These are phyloP conservation scores for Ogataea methylovora DNA, from an alignment of 805 yeast species.

Conservation along the genomic window DNA sequence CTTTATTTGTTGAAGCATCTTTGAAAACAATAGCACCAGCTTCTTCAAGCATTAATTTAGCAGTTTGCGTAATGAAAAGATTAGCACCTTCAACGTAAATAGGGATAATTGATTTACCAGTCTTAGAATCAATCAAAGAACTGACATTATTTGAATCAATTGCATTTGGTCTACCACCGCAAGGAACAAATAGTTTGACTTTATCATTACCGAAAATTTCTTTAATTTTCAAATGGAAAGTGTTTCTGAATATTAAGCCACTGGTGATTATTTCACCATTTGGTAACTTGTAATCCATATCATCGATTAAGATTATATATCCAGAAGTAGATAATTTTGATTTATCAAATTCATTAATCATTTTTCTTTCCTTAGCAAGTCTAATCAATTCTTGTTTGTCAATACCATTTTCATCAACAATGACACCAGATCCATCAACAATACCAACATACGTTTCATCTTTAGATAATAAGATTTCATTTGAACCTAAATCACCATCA, in stretches of 20 bases:
- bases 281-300: constrained; percentile 70
- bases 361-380: constrained; percentile 71
- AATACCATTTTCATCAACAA: constrained; percentile 86
- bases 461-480: constrained; percentile 82
- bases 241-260: constrained; percentile 87
- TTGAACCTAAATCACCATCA: constrained; percentile 96
- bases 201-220: constrained; percentile 50
- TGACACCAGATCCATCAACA: constrained; percentile 94
- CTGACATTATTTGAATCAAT: constrained; percentile 80
- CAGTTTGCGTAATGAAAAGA: constrained; percentile 88
- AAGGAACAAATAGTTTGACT: constrained; percentile 87
- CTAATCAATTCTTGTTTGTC: constrained; percentile 70
- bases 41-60: constrained; percentile 76
- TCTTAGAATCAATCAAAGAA: constrained; percentile 60
- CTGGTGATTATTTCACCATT: constrained; percentile 63
- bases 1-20: constrained; percentile 96
- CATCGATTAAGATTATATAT: constrained; percentile 79
- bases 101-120: constrained; percentile 73
- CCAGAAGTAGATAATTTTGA: constrained; percentile 67
- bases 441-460: constrained; percentile 80
- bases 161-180: constrained; percentile 98
- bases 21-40: constrained; percentile 86
- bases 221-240: constrained; percentile 71
- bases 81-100: constrained; percentile 97
- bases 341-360: constrained; percentile 62